Conservation (phyloP, 768 basidiomycete genomes). For the Agrocybe chaxingu region DNA sequence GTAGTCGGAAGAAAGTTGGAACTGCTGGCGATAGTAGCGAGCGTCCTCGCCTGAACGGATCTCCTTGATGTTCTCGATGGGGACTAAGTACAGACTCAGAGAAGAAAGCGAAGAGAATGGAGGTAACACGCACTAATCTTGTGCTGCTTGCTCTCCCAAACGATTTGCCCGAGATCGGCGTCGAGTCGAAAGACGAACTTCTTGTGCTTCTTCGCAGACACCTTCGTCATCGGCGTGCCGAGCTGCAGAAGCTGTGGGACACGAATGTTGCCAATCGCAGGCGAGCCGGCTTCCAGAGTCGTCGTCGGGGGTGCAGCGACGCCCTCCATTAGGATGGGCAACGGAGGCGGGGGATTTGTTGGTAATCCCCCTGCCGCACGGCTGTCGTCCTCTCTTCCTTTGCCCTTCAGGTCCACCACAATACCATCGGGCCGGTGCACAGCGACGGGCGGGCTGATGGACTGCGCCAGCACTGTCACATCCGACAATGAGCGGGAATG, state of each 20-base stretch:
- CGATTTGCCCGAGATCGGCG: slow-evolving; percentile 76
- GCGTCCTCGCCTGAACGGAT: slow-evolving; percentile 77
- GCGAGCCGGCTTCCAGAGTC: slow-evolving; percentile 1
- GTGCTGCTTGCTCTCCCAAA: slow-evolving; percentile 72
- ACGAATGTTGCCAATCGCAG: slow-evolving; percentile 9
- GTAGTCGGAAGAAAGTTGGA: slow-evolving; percentile 61
- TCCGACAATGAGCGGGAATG: slow-evolving; percentile 17
- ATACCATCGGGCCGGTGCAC: no score
- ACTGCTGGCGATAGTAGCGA: slow-evolving; percentile 72
- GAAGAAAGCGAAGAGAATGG: slow-evolving; percentile 27
- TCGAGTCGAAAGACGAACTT: slow-evolving; percentile 69
- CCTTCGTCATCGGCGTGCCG: slow-evolving; percentile 79
- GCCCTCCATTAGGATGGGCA: slow-evolving; percentile 12
- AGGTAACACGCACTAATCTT: slow-evolving; percentile 58
- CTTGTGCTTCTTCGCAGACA: slow-evolving; percentile 76
- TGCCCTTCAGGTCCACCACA: no score
- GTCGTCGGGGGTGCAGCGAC: neutral
- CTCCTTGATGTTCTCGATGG: slow-evolving; percentile 87
- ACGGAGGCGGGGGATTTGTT: slow-evolving; percentile 3
- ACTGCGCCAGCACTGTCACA: neutral
- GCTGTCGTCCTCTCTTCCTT: neutral
- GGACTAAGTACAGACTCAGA: slow-evolving; percentile 45
- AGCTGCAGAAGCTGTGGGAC: slow-evolving; percentile 57
- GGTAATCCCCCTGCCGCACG: slow-evolving; percentile 1
- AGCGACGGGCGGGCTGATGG: neutral